phyloP scores from a whole-genome alignment of 129 eudicot species.

The Rutidosis leptorrhynchoides region DNA sequence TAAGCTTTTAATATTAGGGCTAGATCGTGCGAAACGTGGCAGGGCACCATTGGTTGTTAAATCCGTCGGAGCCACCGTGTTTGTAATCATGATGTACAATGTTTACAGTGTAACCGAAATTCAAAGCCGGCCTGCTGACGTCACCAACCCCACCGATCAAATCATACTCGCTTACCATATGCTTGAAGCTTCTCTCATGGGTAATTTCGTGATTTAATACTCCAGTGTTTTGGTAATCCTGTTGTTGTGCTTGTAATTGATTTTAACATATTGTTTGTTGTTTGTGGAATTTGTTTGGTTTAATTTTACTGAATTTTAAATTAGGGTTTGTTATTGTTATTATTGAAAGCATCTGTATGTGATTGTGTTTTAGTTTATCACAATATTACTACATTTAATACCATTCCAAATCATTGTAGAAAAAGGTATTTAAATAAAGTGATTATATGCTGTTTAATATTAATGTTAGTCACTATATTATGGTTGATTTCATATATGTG shows the following conservation, averaged over 20 bases:
- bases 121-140: slow-evolving; percentile 48
- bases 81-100: slow-evolving; percentile 51
- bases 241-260: background rate
- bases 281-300: background rate
- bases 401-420: no score
- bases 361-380: background rate
- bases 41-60: slow-evolving; percentile 60
- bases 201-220: slow-evolving; percentile 21
- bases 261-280: background rate
- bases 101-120: slow-evolving; percentile 43
- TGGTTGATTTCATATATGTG: no score
- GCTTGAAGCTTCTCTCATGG: slow-evolving; percentile 77
- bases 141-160: slow-evolving; percentile 66
- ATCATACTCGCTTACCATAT: slow-evolving; percentile 46
- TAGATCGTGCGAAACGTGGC: slow-evolving; percentile 69
- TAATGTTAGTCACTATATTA: no score
- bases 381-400: no score
- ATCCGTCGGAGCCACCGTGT: slow-evolving; percentile 54
- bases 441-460: no score
- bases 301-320: background rate
- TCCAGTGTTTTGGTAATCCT: no score
- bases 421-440: no score
- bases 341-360: background rate
- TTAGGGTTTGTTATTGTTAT: background rate
- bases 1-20: slow-evolving; percentile 47